Conservation (phyloP, 768 basidiomycete species). For the Floccularia luteovirens region DNA sequence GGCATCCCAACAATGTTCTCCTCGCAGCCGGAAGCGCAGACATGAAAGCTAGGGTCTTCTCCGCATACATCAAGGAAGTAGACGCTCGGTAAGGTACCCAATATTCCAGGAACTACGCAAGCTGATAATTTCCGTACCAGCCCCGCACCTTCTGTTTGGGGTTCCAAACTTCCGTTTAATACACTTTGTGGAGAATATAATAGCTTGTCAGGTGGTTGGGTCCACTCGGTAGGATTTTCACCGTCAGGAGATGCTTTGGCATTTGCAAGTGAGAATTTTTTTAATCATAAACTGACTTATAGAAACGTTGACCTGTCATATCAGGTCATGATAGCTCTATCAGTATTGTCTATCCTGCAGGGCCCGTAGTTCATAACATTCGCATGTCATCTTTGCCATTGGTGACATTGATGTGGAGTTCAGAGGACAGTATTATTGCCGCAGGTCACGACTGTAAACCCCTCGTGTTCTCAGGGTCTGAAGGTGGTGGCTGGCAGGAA, state of each 20-base stretch:
- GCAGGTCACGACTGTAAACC: slow-evolving; percentile 99
- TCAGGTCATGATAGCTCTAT: slow-evolving; percentile 95
- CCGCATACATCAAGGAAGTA: slow-evolving; percentile 97
- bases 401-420: slow-evolving; percentile 80
- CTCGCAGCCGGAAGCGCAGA: slow-evolving; percentile 97
- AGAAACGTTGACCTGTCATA: background rate
- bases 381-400: slow-evolving; percentile 74
- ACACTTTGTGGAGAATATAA: slow-evolving; percentile 93
- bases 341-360: slow-evolving; percentile 85
- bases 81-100: slow-evolving; percentile 68
- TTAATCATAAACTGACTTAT: background rate
- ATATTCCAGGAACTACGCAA: background rate
- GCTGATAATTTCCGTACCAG: slow-evolving; percentile 28
- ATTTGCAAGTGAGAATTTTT: slow-evolving; percentile 71
- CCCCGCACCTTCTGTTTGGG: slow-evolving; percentile 88
- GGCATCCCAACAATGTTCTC: slow-evolving; percentile 99
- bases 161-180: slow-evolving; percentile 96
- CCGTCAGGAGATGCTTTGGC: slow-evolving; percentile 93
- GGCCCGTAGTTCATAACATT: slow-evolving; percentile 66
- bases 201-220: slow-evolving; percentile 92
- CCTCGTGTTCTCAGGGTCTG: slow-evolving; percentile 71
- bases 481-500: slow-evolving; percentile 73
- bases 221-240: slow-evolving; percentile 92
- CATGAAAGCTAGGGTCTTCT: slow-evolving; percentile 96
- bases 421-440: slow-evolving; percentile 76